A percentile compares a stretch with the other conserved stretches of the same genome.
phyloP scores from a whole-genome alignment of 768 basidiomycete genomes.

The Trichaptum fuscoviolaceum region DNA sequence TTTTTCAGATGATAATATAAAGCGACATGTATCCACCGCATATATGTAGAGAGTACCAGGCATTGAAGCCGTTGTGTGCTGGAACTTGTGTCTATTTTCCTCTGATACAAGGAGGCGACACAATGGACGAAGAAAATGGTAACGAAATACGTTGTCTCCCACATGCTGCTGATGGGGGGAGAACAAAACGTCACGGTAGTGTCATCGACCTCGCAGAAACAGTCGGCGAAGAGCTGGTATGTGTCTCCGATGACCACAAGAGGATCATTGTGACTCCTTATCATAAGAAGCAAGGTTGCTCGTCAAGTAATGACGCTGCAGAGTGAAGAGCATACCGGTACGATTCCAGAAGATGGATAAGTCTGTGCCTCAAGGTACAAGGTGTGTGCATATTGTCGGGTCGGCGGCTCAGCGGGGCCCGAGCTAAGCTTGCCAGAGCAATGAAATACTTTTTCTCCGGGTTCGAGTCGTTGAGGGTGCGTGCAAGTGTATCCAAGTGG shows the following conservation, averaged over 20 bases:
- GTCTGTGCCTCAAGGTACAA: not conserved
- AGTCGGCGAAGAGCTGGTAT: not conserved
- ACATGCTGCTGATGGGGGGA: not conserved
- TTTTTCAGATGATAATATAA: too few species aligned
- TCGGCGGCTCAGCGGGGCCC: not conserved
- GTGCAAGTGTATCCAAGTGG: not conserved
- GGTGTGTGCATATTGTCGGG: not conserved
- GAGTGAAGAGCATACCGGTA: not conserved
- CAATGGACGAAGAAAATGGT: not conserved
- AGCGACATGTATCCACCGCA: not conserved
- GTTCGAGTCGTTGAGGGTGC: not conserved
- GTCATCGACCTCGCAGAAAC: not conserved
- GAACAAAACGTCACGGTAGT: not conserved
- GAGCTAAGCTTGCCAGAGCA: not conserved
- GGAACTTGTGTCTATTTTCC: not conserved
- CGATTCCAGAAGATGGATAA: not conserved
- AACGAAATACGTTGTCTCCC: not conserved
- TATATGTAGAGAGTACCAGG: not conserved
- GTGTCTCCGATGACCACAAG: not conserved
- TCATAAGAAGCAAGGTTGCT: not conserved
- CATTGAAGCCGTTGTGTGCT: not conserved
- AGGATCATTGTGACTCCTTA: not conserved
- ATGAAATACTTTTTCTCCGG: not conserved
- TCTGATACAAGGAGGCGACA: not conserved
- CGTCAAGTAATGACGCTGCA: not conserved